A percentile compares a stretch with the other conserved stretches of the same genome.
These are phyloP conservation scores for Komagataella kurtzmanii DNA, from an alignment of 805 yeast species.

Conservation along the genomic window DNA sequence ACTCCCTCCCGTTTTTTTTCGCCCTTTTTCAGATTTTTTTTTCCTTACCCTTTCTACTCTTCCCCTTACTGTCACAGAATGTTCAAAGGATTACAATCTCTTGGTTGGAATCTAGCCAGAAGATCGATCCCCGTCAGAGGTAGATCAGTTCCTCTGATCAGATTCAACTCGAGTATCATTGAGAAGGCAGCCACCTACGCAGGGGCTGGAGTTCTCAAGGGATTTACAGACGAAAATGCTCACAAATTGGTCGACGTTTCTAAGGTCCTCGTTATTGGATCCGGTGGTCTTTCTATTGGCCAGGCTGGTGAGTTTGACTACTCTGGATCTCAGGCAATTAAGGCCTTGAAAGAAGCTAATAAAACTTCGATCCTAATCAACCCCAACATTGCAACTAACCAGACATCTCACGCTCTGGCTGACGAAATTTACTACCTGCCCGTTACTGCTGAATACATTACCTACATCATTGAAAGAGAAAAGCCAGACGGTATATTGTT, in stretches of 20 bases:
- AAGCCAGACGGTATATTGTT: slow-evolving; percentile 91
- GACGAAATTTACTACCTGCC: slow-evolving; percentile 94
- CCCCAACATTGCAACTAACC: slow-evolving; percentile 95
- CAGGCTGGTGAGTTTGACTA: slow-evolving; percentile 98
- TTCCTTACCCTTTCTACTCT: background rate
- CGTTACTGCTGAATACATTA: slow-evolving; percentile 92
- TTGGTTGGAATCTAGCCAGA: background rate
- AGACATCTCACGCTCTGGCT: slow-evolving; percentile 88
- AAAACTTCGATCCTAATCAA: slow-evolving; percentile 78
- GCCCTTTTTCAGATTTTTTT: background rate
- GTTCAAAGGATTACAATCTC: background rate
- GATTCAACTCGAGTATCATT: background rate
- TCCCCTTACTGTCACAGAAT: background rate
- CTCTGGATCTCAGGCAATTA: slow-evolving; percentile 95
- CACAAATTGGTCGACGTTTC: slow-evolving; percentile 68
- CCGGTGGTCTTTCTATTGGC: slow-evolving; percentile 95
- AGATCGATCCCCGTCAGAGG: background rate
- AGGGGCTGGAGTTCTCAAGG: slow-evolving; percentile 47
- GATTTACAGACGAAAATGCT: slow-evolving; percentile 45
- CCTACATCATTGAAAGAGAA: slow-evolving; percentile 91
- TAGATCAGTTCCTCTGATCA: background rate
- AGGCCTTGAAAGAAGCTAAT: slow-evolving; percentile 85
- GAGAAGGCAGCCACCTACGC: slow-evolving; percentile 26
- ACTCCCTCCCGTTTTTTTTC: background rate
- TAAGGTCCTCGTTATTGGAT: slow-evolving; percentile 86